Conservation (phyloP, 139 green algal species). For the Trebouxia sp. region DNA sequence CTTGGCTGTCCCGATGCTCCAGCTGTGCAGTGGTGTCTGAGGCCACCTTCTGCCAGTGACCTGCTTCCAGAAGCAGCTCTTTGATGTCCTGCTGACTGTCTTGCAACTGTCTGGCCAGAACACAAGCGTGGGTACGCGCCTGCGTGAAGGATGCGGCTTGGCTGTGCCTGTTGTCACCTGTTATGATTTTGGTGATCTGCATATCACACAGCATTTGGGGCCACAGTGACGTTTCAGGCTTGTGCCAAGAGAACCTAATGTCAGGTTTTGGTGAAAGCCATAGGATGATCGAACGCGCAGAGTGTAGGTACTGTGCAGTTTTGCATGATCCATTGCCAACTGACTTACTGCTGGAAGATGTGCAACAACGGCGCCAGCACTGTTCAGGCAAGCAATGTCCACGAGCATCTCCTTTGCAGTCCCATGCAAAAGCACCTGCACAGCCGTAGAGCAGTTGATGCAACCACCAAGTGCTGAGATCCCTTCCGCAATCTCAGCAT, state of each 20-base stretch:
- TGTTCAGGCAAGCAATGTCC: conserved; percentile 18
- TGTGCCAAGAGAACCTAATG: too few relatives aligned
- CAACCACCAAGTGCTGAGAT: too few relatives aligned
- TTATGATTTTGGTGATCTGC: background rate
- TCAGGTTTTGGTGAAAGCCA: too few relatives aligned
- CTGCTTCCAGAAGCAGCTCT: background rate
- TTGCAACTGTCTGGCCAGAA: conserved; percentile 23
- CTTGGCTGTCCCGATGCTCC: background rate
- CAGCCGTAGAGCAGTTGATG: background rate
- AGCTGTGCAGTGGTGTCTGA: background rate
- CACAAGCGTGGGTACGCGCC: conserved; percentile 19
- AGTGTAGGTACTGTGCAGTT: too few relatives aligned
- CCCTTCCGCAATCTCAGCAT: background rate
- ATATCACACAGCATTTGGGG: too few relatives aligned
- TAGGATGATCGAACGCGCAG: too few relatives aligned
- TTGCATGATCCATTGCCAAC: too few relatives aligned
- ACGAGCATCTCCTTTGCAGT: background rate
- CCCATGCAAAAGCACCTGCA: conserved; percentile 10
- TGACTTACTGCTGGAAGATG: conserved; percentile 9
- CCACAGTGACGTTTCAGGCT: too few relatives aligned
- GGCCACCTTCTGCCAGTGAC: background rate
- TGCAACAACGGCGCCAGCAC: background rate
- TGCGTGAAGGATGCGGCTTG: conserved; percentile 11
- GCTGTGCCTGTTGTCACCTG: conserved; percentile 7
- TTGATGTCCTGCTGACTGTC: conserved; percentile 25